A percentile compares a stretch with the other conserved stretches of the same genome.
phyloP scores from a whole-genome alignment of 2,329 filamentous ascomycete species.

The Xylariaceae sp. region DNA sequence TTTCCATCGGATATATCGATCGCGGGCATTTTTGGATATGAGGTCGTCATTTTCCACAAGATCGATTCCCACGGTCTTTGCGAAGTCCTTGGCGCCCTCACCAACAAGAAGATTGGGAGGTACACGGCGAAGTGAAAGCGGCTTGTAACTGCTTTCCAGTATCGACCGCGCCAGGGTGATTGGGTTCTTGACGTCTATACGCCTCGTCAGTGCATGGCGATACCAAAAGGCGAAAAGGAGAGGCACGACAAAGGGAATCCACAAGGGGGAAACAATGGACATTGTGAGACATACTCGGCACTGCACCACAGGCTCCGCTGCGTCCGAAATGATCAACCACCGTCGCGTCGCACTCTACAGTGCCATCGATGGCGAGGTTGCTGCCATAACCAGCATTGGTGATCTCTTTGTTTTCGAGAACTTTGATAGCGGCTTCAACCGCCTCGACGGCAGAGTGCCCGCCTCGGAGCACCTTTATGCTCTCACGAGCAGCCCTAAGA shows the following conservation, averaged over 20 bases:
- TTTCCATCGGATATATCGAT: conserved; percentile 75
- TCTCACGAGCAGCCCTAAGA: conserved; percentile 70
- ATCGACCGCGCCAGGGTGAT: conserved; percentile 81
- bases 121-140: conserved; percentile 79
- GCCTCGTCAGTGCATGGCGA: background rate
- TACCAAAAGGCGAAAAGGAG: background rate
- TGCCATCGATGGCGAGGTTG: conserved; percentile 84
- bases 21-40: conserved; percentile 71
- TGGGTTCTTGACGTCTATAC: conserved; percentile 80
- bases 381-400: conserved; percentile 96
- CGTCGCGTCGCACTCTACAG: conserved; percentile 91
- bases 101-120: conserved; percentile 89
- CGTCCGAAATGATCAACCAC: conserved; percentile 86
- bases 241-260: background rate
- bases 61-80: conserved; percentile 68
- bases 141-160: conserved; percentile 68
- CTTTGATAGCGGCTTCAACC: conserved; percentile 79
- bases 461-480: conserved; percentile 72
- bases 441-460: conserved; percentile 82
- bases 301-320: conserved; percentile 89
- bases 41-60: conserved; percentile 70
- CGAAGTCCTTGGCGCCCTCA: conserved; percentile 81
- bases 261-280: background rate
- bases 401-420: conserved; percentile 89
- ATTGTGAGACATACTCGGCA: conserved; percentile 61